Evolutionary conservation across 2,329 filamentous ascomycete genomes (phyloP).

Genomic region (Alternaria sp.): DNA sequence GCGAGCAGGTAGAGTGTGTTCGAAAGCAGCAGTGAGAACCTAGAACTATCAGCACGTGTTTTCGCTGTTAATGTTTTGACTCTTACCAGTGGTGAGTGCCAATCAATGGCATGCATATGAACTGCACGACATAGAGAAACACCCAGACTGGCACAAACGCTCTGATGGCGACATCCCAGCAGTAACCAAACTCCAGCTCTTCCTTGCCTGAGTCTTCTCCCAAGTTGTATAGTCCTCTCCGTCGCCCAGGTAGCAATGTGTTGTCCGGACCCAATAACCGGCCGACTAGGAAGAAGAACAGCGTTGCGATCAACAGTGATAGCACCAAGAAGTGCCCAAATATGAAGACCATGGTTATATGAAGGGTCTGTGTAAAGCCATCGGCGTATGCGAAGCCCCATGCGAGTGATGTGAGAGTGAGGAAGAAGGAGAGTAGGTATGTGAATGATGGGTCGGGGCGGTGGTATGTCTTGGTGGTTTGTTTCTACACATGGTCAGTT

Average conservation of each 20-base stretch:
- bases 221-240: slow-evolving; percentile 66
- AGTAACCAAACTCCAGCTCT: slow-evolving; percentile 74
- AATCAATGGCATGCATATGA: slow-evolving; percentile 70
- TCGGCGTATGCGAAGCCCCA: slow-evolving; percentile 68
- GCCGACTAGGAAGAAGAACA: slow-evolving; percentile 72
- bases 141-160: slow-evolving; percentile 74
- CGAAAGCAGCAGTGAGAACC: slow-evolving; percentile 67
- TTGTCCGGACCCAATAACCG: slow-evolving; percentile 68
- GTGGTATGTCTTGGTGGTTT: slow-evolving; percentile 72
- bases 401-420: slow-evolving; percentile 60
- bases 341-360: slow-evolving; percentile 59
- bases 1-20: slow-evolving; percentile 74
- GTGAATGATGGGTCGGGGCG: slow-evolving; percentile 75
- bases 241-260: slow-evolving; percentile 60
- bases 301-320: slow-evolving; percentile 66
- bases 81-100: slow-evolving; percentile 61
- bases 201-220: slow-evolving; percentile 60
- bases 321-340: slow-evolving; percentile 69
- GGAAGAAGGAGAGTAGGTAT: slow-evolving; percentile 73
- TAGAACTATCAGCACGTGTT: slow-evolving; percentile 24
- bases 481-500: slow-evolving; percentile 61
- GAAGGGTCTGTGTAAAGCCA: slow-evolving; percentile 54
- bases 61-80: not conserved
- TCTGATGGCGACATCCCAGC: slow-evolving; percentile 74
- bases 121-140: slow-evolving; percentile 73